Percentiles rank a stretch among this genome's conserved stretches.
Conservation (phyloP, 805 yeast species). For the Candida boleticola region DNA sequence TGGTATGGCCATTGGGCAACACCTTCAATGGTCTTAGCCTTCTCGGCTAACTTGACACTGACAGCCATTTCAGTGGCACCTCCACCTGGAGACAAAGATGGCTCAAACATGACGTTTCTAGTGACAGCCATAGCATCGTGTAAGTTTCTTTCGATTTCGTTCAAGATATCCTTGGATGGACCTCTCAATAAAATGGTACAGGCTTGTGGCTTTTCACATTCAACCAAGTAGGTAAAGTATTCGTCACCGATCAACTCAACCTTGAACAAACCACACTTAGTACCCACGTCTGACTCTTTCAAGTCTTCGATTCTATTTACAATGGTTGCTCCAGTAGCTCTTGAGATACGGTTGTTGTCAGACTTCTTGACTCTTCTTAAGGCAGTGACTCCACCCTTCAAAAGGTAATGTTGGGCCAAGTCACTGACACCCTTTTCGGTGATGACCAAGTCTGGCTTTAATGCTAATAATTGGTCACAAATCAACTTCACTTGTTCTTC, state of each 20-base stretch:
- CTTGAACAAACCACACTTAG: slow-evolving; percentile 84
- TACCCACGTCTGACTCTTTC: slow-evolving; percentile 87
- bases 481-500: slow-evolving; percentile 91
- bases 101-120: slow-evolving; percentile 91
- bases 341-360: slow-evolving; percentile 93
- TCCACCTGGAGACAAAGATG: slow-evolving; percentile 96
- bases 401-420: slow-evolving; percentile 92
- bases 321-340: slow-evolving; percentile 97
- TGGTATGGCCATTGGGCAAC: slow-evolving; percentile 98
- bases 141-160: slow-evolving; percentile 93
- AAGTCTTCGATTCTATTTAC: slow-evolving; percentile 94
- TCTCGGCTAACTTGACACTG: slow-evolving; percentile 80
- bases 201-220: slow-evolving; percentile 85
- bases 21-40: slow-evolving; percentile 90
- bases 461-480: slow-evolving; percentile 80
- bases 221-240: slow-evolving; percentile 80
- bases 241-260: slow-evolving; percentile 97
- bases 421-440: slow-evolving; percentile 99
- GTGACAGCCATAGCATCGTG: slow-evolving; percentile 99
- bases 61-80: slow-evolving; percentile 99
- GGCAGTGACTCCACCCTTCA: slow-evolving; percentile 90
- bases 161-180: slow-evolving; percentile 92
- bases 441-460: slow-evolving; percentile 90
- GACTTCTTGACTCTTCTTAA: slow-evolving; percentile 93
- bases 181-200: slow-evolving; percentile 93